phyloP scores from a whole-genome alignment of 768 basidiomycete genomes.

The Tulasnella sp. region DNA sequence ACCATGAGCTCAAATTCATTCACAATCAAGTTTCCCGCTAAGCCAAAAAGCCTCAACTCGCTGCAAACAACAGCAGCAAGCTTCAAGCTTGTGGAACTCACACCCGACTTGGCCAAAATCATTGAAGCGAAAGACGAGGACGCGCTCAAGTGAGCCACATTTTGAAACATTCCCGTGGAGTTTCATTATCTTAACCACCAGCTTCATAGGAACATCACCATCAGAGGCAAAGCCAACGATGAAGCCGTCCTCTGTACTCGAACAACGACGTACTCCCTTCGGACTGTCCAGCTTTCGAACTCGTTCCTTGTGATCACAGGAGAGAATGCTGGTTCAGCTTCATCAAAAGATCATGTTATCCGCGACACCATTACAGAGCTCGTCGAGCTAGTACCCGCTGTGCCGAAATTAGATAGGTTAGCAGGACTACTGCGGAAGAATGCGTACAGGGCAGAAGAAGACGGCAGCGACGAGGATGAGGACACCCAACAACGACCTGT shows the following conservation, averaged over 20 bases:
- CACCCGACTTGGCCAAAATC: conserved; percentile 55
- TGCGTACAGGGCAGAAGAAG: conserved; percentile 58
- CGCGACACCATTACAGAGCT: conserved; percentile 77
- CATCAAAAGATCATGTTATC: conserved; percentile 44
- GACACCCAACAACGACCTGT: conserved; percentile 25
- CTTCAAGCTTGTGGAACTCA: conserved; percentile 56
- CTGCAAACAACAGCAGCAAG: background rate
- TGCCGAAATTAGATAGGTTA: conserved; percentile 68
- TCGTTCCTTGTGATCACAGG: conserved; percentile 67
- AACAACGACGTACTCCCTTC: conserved; percentile 69
- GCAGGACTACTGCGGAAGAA: conserved; percentile 50
- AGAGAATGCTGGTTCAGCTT: conserved; percentile 25
- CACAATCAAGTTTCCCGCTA: background rate
- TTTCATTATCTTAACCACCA: background rate
- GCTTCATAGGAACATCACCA: conserved; percentile 25
- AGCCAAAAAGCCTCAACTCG: background rate
- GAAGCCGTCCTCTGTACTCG: conserved; percentile 50
- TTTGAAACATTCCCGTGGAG: background rate
- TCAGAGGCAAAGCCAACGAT: conserved; percentile 31
- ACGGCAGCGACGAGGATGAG: conserved; percentile 27
- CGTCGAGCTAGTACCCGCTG: conserved; percentile 68
- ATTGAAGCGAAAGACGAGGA: conserved; percentile 38
- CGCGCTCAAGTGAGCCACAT: conserved; percentile 6
- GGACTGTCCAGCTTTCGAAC: conserved; percentile 86
- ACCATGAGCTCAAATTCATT: conserved; percentile 1